These are phyloP conservation scores for Bondarzewia mesenterica DNA, from an alignment of 1,284 basidiomycete species.

Conservation along the genomic window DNA sequence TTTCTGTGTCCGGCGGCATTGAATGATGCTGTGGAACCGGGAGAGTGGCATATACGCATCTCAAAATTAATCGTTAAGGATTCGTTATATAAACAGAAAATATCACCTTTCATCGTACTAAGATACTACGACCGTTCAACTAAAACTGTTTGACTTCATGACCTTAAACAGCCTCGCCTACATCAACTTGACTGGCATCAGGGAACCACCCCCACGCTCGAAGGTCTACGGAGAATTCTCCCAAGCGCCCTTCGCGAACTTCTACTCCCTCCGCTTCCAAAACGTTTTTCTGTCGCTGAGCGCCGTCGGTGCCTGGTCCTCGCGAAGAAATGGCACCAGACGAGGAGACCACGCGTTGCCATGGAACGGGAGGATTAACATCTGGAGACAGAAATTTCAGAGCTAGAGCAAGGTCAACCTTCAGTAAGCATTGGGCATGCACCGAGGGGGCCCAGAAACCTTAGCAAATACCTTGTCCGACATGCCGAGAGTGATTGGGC, in stretches of 20 bases:
- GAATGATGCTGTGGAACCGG: too few relatives aligned
- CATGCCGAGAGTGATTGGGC: slow-evolving; percentile 76
- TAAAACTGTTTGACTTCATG: too few relatives aligned
- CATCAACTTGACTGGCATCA: slow-evolving; percentile 21
- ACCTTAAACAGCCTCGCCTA: slow-evolving; percentile 8
- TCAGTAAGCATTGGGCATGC: too few relatives aligned
- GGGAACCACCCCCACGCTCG: slow-evolving; percentile 57
- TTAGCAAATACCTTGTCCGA: slow-evolving; percentile 62
- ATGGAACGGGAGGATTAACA: slow-evolving; percentile 58
- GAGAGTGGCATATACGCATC: too few relatives aligned
- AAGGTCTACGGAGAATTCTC: slow-evolving; percentile 44
- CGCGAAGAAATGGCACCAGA: slow-evolving; percentile 73
- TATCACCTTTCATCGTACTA: too few relatives aligned
- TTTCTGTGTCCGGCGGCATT: too few relatives aligned
- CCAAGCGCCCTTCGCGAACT: slow-evolving; percentile 37
- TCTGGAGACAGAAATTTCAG: slow-evolving; percentile 61
- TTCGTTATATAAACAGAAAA: too few relatives aligned
- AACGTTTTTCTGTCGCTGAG: slow-evolving; percentile 54
- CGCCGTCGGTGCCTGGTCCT: slow-evolving; percentile 66
- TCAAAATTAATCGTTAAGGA: too few relatives aligned
- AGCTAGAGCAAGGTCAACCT: too few relatives aligned
- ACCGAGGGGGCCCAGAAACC: background rate
- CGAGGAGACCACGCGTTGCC: slow-evolving; percentile 66
- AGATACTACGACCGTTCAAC: too few relatives aligned
- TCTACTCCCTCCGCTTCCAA: slow-evolving; percentile 68